These are phyloP conservation scores for Podaxis sp. DNA, from an alignment of 768 basidiomycete species.

Conservation along the genomic window DNA sequence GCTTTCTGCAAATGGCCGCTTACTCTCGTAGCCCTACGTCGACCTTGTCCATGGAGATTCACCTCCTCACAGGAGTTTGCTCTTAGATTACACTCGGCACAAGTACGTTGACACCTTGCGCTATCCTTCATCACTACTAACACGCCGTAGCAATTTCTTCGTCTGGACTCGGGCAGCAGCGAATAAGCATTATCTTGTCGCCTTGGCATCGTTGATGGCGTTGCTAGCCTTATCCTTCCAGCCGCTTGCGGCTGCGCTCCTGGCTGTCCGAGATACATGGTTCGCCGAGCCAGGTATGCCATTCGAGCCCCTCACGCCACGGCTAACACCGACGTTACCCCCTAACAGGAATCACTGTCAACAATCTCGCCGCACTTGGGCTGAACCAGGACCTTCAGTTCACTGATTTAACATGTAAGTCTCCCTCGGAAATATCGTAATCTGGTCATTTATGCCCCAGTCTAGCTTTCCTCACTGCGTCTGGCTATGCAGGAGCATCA, in stretches of 20 bases:
- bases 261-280: conserved; percentile 47
- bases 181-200: conserved; percentile 52
- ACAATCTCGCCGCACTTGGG: conserved; percentile 35
- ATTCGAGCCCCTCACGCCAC: background rate
- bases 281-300: conserved; percentile 37
- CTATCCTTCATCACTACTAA: background rate
- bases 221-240: conserved; percentile 47
- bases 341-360: conserved; percentile 33
- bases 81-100: conserved; percentile 54
- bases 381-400: conserved; percentile 46
- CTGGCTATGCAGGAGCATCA: conserved; percentile 51
- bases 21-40: conserved; percentile 45
- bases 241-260: conserved; percentile 49
- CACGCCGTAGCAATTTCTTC: conserved; percentile 37
- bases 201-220: conserved; percentile 46
- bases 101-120: conserved; percentile 31
- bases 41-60: conserved; percentile 56
- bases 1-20: background rate
- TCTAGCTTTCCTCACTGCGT: conserved; percentile 50
- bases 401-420: conserved; percentile 45
- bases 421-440: background rate
- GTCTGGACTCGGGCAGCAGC: conserved; percentile 44
- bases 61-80: conserved; percentile 47
- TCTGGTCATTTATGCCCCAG: background rate
- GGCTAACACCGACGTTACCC: background rate